Evolutionary conservation across 1,284 basidiomycete species (phyloP), one percentile per base, ranked within the genome.

Genomic region (Irpex lacteus): DNA sequence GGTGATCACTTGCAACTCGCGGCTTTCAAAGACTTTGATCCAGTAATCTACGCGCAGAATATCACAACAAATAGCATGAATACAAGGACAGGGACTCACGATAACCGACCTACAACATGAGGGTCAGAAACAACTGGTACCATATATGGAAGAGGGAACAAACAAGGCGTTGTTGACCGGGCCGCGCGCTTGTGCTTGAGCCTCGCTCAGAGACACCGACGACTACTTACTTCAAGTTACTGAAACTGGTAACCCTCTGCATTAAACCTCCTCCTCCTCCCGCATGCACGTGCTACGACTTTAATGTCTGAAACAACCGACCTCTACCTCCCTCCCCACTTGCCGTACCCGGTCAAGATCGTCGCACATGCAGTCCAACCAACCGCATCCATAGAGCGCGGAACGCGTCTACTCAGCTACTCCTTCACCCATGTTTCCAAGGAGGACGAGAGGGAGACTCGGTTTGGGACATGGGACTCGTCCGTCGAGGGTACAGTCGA

Each of bases 391-490:
- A 80, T 96, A 54, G 74, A 81, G 34, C 87, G 91, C 69, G 92
- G 94, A 54, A 81, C 87, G 54, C 87, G 87, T 68, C 83, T 96
- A 40, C 81, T 95, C 70, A 89, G 86, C 72, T 95, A 95, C 75
- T 89, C 91, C 7, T 95, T 91, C 78, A 80, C 82, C 49, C 81
- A 86, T 72, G 59, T 76, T 49, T 69, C 74, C 60, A 75, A 79
- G 66, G 79, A 80, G 65, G 72, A 80, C 67, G 73, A 75, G 68
- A 82, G 83, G 60, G 88, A 93, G 74, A 85, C 87, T 63, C 86
- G 91, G 68, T 92, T 93, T 71, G 92, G 92, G 64, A 91, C 89
- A 57, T 98, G 94, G 92, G 95, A 97, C 74, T 87, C 86, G 58
- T 83, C 92, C 26, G 81, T 96, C 37, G 90, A 94, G 67, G 95